Evolutionary conservation across 2,329 filamentous ascomycete genomes (phyloP).

Genomic region (Trichoderma citrinoviride): DNA sequence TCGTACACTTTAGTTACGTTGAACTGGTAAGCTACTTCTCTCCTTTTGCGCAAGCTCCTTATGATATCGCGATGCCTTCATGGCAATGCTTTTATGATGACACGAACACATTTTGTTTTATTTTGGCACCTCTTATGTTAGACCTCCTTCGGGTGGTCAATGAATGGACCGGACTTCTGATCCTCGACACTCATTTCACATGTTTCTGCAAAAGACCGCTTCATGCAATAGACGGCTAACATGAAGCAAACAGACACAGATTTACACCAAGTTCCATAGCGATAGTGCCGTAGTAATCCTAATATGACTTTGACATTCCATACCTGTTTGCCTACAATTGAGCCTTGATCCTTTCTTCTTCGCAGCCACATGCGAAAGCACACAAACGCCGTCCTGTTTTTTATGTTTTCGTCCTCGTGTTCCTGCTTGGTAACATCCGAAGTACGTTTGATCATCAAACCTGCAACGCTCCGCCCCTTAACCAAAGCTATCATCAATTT

Average conservation of each 20-base stretch:
- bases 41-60: constrained; percentile 5
- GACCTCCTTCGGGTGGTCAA: constrained; percentile 54
- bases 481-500: constrained; percentile 14
- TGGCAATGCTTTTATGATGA: constrained; percentile 61
- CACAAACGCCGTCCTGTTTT: constrained; percentile 9
- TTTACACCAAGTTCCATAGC: background rate
- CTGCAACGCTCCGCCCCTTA: constrained; percentile 9
- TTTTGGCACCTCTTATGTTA: constrained; percentile 98
- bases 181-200: constrained; percentile 23
- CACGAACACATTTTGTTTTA: constrained; percentile 51
- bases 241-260: background rate
- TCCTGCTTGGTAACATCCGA: constrained; percentile 23
- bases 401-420: constrained; percentile 19
- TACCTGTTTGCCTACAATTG: constrained; percentile 4
- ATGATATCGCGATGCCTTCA: constrained; percentile 17
- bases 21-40: constrained; percentile 36
- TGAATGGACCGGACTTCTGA: constrained; percentile 92
- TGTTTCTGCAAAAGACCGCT: background rate
- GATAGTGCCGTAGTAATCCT: constrained; percentile 18
- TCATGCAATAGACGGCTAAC: constrained; percentile 13
- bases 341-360: constrained; percentile 9
- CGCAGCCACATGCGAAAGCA: constrained; percentile 6
- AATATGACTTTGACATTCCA: constrained; percentile 19
- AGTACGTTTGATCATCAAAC: constrained; percentile 15
- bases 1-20: background rate